Evolutionary conservation across 768 basidiomycete genomes (phyloP), one percentile per base, ranked within the genome.

Genomic region (Lentinula sp.): DNA sequence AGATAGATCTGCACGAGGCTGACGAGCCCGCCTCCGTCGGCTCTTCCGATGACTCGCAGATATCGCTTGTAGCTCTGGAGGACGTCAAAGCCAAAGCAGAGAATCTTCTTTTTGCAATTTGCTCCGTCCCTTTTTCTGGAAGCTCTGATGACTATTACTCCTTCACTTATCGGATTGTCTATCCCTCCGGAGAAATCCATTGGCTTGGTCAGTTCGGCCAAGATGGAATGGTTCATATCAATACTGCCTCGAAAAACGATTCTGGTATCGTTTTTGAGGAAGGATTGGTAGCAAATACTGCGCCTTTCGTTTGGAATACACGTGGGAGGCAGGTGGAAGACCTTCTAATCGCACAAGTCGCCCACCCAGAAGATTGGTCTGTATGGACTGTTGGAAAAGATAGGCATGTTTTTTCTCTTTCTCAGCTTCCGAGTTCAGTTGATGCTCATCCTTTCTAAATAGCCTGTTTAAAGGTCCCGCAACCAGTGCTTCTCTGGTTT

Each of bases 91-190:
- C 45, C 16, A 18, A 60, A 7, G 39, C 28, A 33, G 33, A 58
- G 41, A 37, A 63, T 46, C 9, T 63, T 67, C 37, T 60, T 52
- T 49, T 50, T 66, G 41, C 54, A 9, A 23, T 42, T 64, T 39
- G 50, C 61, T 50, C 59, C 16, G 54, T 65, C 43, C 46, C 58
- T 8, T 51, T 62, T 49, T 18, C 62, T 28, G 42, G 41, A 33
- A 39, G 37, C 15, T 46, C 64, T 13, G 60, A 28, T 28, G 28
- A 61, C n/a, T 57, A 56, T 9, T 79, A 73, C 63, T 74, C 74
- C 16, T 81, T 77, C 68, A 85, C 83, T 0, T 85, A 83, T 66
- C 77, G 83, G 42, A 57, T 85, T 18, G 59, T 76, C 2, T 77
- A 80, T 68, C 68, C 79, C 15, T 69, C 69, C 16, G 81, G 81